phyloP scores from a whole-genome alignment of 805 yeast genomes.

The Saturnispora serradocipensis region DNA sequence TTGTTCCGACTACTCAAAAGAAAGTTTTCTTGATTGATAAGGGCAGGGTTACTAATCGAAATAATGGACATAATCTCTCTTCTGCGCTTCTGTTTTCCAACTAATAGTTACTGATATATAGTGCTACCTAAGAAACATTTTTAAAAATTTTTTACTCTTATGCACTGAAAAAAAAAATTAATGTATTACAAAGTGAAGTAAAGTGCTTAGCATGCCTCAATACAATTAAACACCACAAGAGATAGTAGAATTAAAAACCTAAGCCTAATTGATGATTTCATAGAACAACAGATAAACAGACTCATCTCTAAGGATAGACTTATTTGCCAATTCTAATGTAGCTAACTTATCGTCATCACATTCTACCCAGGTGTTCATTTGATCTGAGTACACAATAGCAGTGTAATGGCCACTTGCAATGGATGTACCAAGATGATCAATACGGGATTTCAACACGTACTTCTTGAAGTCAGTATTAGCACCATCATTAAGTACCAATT shows the following conservation, averaged over 20 bases:
- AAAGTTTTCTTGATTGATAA: constrained; percentile 11
- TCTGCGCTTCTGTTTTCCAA: background rate
- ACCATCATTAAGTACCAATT: constrained; percentile 25
- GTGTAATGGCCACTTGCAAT: constrained; percentile 73
- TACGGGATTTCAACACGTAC: constrained; percentile 53
- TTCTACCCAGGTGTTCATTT: constrained; percentile 48
- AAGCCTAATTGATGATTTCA: constrained; percentile 4
- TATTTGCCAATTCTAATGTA: constrained; percentile 29
- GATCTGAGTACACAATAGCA: constrained; percentile 46
- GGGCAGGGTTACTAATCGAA: constrained; percentile 20
- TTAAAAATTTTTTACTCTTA: background rate
- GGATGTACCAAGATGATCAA: constrained; percentile 58
- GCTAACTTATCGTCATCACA: constrained; percentile 65
- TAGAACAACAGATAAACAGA: constrained; percentile 66
- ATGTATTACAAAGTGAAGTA: background rate
- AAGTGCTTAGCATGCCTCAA: background rate
- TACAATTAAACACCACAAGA: background rate
- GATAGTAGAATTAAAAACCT: background rate
- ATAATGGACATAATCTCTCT: constrained; percentile 18
- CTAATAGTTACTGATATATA: background rate
- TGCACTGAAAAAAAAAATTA: background rate
- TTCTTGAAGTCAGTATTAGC: constrained; percentile 29
- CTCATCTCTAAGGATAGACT: constrained; percentile 34
- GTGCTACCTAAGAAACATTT: background rate
- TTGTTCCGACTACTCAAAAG: background rate